Percentiles rank a stretch among this genome's conserved stretches.
Conservation (phyloP, 129 eudicot species). For the Arctium lappa region DNA sequence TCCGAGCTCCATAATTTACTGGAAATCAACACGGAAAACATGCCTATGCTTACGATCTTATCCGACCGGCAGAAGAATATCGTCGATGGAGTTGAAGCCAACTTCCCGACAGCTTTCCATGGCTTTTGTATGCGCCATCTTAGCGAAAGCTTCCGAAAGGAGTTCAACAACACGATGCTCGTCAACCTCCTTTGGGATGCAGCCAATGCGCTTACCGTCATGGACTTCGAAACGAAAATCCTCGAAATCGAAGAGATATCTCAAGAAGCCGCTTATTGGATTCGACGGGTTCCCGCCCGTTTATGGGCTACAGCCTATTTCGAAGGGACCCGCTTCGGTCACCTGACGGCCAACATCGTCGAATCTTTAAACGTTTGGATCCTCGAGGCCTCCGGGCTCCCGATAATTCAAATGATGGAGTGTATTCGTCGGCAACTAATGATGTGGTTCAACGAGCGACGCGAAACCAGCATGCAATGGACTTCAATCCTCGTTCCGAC, state of each 20-base stretch:
- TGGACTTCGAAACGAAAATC: slow-evolving; percentile 51
- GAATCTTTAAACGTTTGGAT: slow-evolving; percentile 66
- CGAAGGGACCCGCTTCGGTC: slow-evolving; percentile 69
- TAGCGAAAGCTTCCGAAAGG: slow-evolving; percentile 72
- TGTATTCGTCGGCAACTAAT: slow-evolving; percentile 63
- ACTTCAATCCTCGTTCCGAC: slow-evolving; percentile 63
- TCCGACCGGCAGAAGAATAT: slow-evolving; percentile 65
- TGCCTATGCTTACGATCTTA: slow-evolving; percentile 76
- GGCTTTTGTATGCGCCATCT: slow-evolving; percentile 81
- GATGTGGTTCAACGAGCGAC: slow-evolving; percentile 83
- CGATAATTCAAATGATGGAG: slow-evolving; percentile 86
- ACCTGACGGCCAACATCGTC: slow-evolving; percentile 58
- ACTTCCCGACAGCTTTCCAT: slow-evolving; percentile 85
- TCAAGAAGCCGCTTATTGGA: slow-evolving; percentile 71
- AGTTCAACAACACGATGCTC: slow-evolving; percentile 61
- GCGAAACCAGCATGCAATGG: slow-evolving; percentile 76
- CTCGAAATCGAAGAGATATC: slow-evolving; percentile 70
- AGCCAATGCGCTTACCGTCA: slow-evolving; percentile 59
- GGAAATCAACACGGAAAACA: slow-evolving; percentile 68
- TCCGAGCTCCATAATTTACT: slow-evolving; percentile 70
- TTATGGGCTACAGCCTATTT: slow-evolving; percentile 78
- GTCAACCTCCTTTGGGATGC: slow-evolving; percentile 83
- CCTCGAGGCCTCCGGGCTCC: slow-evolving; percentile 71
- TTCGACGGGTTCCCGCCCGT: slow-evolving; percentile 49
- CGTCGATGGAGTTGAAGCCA: slow-evolving; percentile 59